Evolutionary conservation across 2,329 filamentous ascomycete species (phyloP).

Genomic region (Acarospora socialis): DNA sequence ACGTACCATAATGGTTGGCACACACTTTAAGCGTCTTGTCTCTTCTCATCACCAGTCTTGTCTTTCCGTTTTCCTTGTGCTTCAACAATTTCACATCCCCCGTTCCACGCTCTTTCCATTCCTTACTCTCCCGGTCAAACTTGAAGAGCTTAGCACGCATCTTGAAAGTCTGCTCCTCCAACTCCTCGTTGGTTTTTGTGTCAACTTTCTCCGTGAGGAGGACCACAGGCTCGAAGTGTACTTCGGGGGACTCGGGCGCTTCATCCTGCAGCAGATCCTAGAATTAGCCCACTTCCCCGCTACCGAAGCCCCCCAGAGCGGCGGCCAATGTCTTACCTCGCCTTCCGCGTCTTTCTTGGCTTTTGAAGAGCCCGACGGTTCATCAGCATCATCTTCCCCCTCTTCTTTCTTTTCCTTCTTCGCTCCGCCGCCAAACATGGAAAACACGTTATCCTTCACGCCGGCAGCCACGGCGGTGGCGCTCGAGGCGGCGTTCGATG

Average conservation of each 20-base stretch:
- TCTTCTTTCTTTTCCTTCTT: conserved; percentile 93
- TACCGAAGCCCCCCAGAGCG: no score
- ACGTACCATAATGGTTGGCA: conserved; percentile 97
- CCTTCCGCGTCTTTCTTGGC: conserved; percentile 12
- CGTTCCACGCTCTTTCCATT: conserved; percentile 99
- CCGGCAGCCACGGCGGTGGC: conserved; percentile 29
- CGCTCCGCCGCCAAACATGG: conserved; percentile 95
- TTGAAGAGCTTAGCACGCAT: conserved; percentile 99
- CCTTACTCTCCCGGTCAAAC: conserved; percentile 78
- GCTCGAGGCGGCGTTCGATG: conserved; percentile 25
- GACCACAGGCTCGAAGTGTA: conserved; percentile 95
- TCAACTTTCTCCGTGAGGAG: conserved; percentile 94
- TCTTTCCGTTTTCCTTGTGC: conserved; percentile 98
- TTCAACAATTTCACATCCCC: conserved; percentile 92
- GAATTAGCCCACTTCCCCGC: conserved; percentile 4
- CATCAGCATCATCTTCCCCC: conserved; percentile 40
- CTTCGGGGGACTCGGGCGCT: conserved; percentile 73
- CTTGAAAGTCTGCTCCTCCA: conserved; percentile 96
- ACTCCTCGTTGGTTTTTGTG: conserved; percentile 94
- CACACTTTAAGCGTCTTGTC: conserved; percentile 99
- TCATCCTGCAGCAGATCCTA: conserved; percentile 42
- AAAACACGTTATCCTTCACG: conserved; percentile 56
- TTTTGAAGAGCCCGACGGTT: conserved; percentile 21
- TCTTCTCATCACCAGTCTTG: conserved; percentile 90
- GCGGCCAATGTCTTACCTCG: no score